Percentiles rank a stretch among this genome's conserved stretches.
These are phyloP conservation scores for Pleurotus ostreatus DNA, from an alignment of 768 basidiomycete genomes.

Conservation along the genomic window DNA sequence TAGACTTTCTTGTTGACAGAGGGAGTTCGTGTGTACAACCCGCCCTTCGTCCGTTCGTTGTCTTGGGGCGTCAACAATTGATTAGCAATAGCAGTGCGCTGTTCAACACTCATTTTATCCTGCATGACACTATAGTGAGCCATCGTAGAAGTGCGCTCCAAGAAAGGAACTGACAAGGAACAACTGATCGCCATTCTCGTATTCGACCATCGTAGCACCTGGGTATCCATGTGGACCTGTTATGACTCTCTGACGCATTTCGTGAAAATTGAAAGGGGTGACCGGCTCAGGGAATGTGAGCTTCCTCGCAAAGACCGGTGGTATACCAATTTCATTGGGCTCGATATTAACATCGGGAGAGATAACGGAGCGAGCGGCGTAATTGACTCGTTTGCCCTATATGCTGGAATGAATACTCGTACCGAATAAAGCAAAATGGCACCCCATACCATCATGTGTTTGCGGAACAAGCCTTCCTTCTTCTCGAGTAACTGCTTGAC, in stretches of 20 bases:
- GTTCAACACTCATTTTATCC: constrained; percentile 85
- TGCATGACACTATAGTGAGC: constrained; percentile 22
- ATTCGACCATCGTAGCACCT: constrained; percentile 92
- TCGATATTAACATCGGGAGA: constrained; percentile 99
- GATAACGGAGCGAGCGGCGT: constrained; percentile 99
- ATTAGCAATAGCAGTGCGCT: constrained; percentile 93
- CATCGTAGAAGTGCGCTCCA: not conserved
- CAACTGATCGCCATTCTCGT: constrained; percentile 88
- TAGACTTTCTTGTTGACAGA: constrained; percentile 97
- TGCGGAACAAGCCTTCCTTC: constrained; percentile 97
- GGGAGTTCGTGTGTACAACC: constrained; percentile 72
- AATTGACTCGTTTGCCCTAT: constrained; percentile 98
- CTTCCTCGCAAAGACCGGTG: constrained; percentile 95
- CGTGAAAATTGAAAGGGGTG: constrained; percentile 84
- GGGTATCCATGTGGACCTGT: constrained; percentile 87
- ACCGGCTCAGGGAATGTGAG: constrained; percentile 98
- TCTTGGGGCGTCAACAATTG: constrained; percentile 91
- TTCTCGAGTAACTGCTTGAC: constrained; percentile 97
- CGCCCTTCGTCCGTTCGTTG: constrained; percentile 51
- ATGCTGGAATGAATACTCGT: not conserved
- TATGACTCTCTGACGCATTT: constrained; percentile 86
- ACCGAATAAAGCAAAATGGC: not conserved
- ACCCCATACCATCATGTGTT: constrained; percentile 92
- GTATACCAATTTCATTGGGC: constrained; percentile 96
- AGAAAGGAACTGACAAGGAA: constrained; percentile 55